Evolutionary conservation across 2,329 filamentous ascomycete species (phyloP), one percentile per base, ranked within the genome.

Genomic region (Plenodomus biglobosus): DNA sequence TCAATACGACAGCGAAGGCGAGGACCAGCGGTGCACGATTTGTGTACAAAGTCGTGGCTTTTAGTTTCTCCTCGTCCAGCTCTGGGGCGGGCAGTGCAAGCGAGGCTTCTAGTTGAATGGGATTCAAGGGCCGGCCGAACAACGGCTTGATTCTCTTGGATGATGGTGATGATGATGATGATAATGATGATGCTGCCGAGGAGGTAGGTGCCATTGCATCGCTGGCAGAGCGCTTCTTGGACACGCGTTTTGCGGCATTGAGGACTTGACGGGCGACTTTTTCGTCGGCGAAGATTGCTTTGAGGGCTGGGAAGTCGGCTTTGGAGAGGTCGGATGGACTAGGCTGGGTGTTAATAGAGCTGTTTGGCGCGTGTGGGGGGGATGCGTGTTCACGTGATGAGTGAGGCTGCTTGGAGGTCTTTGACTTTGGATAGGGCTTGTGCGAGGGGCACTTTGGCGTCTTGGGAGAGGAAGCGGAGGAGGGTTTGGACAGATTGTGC

Each of bases 1-100:
- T 68, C 40, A 92, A 67, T 50, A 84, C 82, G 13, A 90, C 81
- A 1, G 87, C 85, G 70, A 95, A 95, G 0, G 90, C 90, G 4
- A 95, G 78, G 1, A 95, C 84, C 1, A 95, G 74, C 1, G 91
- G 90, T 2, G 91, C 90, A 34, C 91, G 80, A 62, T 95, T 95
- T 0, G 89, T 94, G 52, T 85, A 75, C 1, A 95, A 59, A 0
- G 76, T 74, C 1, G 82, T 81, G 1, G 73, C 69, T 13, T 76
- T 75, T 3, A 95, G 81, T 7, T 78, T 72, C 1, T 82, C 78
- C 58, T 88, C 85, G 39, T 85, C 78, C 21, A 74, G 73, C 7
- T 75, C 74, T 2, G 83, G 69, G 1, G 62, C 58, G 0, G 86
- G 85, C 1, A 91, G 72, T 7, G 73, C 75, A 5, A 90, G 75